phyloP scores from a whole-genome alignment of 345 rosid species.

The Eucalyptus pauciflora region DNA sequence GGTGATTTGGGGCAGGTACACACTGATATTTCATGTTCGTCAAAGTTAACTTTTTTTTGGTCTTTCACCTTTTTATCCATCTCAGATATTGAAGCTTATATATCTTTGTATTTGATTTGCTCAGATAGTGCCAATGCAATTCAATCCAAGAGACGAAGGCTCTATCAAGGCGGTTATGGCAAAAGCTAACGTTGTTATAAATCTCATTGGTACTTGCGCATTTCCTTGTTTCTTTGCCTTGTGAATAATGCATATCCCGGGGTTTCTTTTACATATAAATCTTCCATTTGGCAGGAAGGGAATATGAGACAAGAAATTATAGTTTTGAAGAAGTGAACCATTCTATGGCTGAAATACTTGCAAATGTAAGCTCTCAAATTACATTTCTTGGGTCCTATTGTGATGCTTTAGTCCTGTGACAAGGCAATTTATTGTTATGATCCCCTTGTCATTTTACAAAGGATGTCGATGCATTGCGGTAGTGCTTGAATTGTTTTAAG shows the following conservation, averaged over 20 bases:
- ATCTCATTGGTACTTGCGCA: slow-evolving; percentile 60
- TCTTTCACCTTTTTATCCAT: not conserved
- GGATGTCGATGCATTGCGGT: not conserved
- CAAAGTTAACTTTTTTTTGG: not conserved
- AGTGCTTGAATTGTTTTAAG: not conserved
- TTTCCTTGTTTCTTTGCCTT: not conserved
- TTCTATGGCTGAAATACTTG: slow-evolving; percentile 73
- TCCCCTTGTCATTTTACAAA: not conserved
- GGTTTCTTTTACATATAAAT: not conserved
- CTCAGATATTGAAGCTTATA: not conserved
- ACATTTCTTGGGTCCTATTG: not conserved
- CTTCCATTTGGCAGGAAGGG: slow-evolving; percentile 52
- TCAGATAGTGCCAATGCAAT: slow-evolving; percentile 96
- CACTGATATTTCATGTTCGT: not conserved
- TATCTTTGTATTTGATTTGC: not conserved
- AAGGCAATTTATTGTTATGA: not conserved
- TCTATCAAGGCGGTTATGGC: slow-evolving; percentile 98
- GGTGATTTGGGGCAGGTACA: slow-evolving; percentile 98
- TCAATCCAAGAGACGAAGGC: slow-evolving; percentile 79
- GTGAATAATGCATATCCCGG: not conserved
- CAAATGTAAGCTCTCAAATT: slow-evolving; percentile 38
- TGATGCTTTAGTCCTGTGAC: not conserved
- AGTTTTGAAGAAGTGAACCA: slow-evolving; percentile 94
- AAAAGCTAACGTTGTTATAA: slow-evolving; percentile 95
- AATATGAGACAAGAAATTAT: slow-evolving; percentile 86